Conservation (phyloP, 805 yeast species). For the Sungouiella blattae region DNA sequence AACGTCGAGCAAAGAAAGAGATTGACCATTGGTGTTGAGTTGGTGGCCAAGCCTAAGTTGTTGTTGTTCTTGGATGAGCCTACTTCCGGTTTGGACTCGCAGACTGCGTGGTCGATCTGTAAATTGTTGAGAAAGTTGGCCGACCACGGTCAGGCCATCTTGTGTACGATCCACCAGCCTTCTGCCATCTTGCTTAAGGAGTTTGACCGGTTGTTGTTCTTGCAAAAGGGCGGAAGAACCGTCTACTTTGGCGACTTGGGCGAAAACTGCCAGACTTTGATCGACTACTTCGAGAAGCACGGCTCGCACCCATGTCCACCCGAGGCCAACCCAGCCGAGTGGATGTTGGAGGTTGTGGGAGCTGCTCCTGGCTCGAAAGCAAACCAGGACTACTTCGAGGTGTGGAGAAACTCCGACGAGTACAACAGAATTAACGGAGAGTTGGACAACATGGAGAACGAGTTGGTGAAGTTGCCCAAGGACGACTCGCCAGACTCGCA, state of each 20-base stretch:
- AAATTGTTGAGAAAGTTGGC: slow-evolving; percentile 65
- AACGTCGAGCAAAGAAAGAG: slow-evolving; percentile 22
- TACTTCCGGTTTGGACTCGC: slow-evolving; percentile 70
- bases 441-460: slow-evolving; percentile 61
- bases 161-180: slow-evolving; percentile 78
- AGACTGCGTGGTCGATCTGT: slow-evolving; percentile 68
- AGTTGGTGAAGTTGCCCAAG: slow-evolving; percentile 30
- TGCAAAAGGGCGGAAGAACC: slow-evolving; percentile 74
- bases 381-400: slow-evolving; percentile 66
- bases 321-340: slow-evolving; percentile 31
- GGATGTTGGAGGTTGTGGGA: slow-evolving; percentile 86
- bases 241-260: slow-evolving; percentile 84
- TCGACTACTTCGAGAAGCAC: slow-evolving; percentile 63
- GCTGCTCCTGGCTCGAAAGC: slow-evolving; percentile 81
- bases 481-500: slow-evolving; percentile 20
- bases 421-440: slow-evolving; percentile 55
- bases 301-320: slow-evolving; percentile 64
- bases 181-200: slow-evolving; percentile 66
- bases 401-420: slow-evolving; percentile 72
- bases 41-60: slow-evolving; percentile 65
- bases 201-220: slow-evolving; percentile 62
- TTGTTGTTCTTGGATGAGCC: slow-evolving; percentile 68
- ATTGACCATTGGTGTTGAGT: slow-evolving; percentile 64
- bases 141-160: slow-evolving; percentile 68
- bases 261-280: slow-evolving; percentile 52